These are phyloP conservation scores for Sergeia podlipaevii DNA, from an alignment of 208 protist species.

Conservation along the genomic window DNA sequence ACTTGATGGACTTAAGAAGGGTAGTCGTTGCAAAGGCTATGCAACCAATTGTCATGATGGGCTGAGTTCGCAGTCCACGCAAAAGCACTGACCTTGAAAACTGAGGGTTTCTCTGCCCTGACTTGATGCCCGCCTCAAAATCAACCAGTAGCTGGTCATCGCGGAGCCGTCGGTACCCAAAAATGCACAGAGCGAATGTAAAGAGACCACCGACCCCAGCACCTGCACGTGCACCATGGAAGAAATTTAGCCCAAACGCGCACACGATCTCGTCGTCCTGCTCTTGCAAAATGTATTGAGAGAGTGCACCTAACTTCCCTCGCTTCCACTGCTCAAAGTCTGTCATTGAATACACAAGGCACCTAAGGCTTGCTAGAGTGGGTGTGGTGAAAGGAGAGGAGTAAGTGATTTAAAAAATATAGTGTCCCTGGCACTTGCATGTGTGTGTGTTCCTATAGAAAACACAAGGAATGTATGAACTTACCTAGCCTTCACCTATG, in stretches of 20 bases:
- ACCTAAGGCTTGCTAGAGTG: background rate
- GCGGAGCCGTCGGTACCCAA: conserved; percentile 38
- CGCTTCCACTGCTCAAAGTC: too few relatives aligned
- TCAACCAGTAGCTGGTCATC: conserved; percentile 47
- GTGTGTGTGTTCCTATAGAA: too few relatives aligned
- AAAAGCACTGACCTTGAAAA: conserved; percentile 43
- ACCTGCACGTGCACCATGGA: conserved; percentile 60
- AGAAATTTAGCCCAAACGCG: conserved; percentile 75
- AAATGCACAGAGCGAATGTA: conserved; percentile 22
- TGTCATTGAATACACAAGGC: background rate
- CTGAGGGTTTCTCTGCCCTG: conserved; percentile 26
- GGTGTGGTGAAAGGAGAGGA: too few relatives aligned
- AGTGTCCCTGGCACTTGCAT: too few relatives aligned
- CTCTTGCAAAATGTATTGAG: conserved; percentile 29
- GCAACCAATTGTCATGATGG: conserved; percentile 72
- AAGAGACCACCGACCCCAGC: conserved; percentile 37
- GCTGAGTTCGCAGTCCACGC: conserved; percentile 62
- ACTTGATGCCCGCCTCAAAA: conserved; percentile 26
- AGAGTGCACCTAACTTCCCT: background rate
- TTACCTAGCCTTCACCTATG: too few relatives aligned
- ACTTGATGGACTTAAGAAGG: conserved; percentile 64
- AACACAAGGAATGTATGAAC: too few relatives aligned
- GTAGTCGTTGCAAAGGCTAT: conserved; percentile 51
- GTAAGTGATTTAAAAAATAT: conserved; percentile 7
- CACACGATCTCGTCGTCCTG: conserved; percentile 71